These are phyloP conservation scores for Radiomyces spectabilis DNA, from an alignment of 192 early-diverging fungal species.

Conservation along the genomic window DNA sequence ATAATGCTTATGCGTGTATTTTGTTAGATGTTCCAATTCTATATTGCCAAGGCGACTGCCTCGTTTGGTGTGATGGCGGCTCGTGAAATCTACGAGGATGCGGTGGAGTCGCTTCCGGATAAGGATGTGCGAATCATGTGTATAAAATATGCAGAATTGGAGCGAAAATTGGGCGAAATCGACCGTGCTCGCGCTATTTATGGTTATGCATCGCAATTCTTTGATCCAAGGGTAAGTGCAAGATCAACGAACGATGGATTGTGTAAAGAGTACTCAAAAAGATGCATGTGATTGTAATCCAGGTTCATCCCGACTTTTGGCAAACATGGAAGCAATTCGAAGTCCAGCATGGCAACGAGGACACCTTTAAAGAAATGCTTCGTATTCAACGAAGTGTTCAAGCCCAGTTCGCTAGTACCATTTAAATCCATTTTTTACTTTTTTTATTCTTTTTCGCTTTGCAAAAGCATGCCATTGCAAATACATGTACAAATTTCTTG, in stretches of 20 bases:
- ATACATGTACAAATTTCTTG: neutral
- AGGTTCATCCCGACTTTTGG: conserved; percentile 69
- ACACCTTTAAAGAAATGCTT: conserved; percentile 98
- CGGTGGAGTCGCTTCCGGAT: conserved; percentile 82
- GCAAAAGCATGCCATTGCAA: neutral
- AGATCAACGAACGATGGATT: too few relatives aligned
- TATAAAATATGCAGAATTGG: conserved; percentile 77
- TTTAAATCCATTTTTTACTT: neutral
- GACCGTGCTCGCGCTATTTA: conserved; percentile 89
- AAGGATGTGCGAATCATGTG: conserved; percentile 68
- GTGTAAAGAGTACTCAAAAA: neutral
- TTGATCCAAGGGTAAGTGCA: conserved; percentile 73
- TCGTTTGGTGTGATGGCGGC: conserved; percentile 83
- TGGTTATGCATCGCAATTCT: conserved; percentile 80
- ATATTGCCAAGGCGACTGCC: conserved; percentile 80
- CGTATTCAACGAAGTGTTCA: conserved; percentile 72
- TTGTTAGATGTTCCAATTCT: conserved; percentile 72
- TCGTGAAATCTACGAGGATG: conserved; percentile 90
- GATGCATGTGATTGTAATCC: neutral
- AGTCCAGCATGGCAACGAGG: conserved; percentile 94
- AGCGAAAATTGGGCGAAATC: conserved; percentile 88
- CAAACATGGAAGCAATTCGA: conserved; percentile 94
- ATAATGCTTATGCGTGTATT: neutral
- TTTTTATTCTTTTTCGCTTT: too few relatives aligned
- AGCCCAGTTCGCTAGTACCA: conserved; percentile 16